These are phyloP conservation scores for Arabidopsis arenosa DNA, from an alignment of 345 rosid species.

Conservation along the genomic window DNA sequence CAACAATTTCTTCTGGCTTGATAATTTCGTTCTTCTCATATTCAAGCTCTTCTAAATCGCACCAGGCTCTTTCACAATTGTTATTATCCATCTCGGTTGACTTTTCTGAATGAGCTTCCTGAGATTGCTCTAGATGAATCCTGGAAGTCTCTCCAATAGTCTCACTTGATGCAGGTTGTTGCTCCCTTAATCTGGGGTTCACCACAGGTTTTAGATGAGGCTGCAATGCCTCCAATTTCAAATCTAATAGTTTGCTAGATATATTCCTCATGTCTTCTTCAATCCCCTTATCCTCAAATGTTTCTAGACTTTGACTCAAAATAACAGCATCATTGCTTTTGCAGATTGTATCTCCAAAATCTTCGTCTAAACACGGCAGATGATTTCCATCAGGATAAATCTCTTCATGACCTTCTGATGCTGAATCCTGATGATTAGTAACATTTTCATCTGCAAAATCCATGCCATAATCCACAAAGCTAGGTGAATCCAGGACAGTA, in stretches of 20 bases:
- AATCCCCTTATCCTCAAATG: conserved; percentile 33
- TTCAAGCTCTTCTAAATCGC: conserved; percentile 24
- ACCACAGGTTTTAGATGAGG: conserved; percentile 22
- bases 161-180: conserved; percentile 33
- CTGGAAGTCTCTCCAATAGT: conserved; percentile 11
- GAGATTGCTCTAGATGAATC: conserved; percentile 33
- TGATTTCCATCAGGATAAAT: conserved; percentile 23
- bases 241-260: conserved; percentile 17
- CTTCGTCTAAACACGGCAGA: conserved; percentile 28
- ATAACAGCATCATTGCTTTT: conserved; percentile 41
- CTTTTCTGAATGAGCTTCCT: conserved; percentile 32
- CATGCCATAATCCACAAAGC: conserved; percentile 12
- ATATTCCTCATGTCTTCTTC: conserved; percentile 31
- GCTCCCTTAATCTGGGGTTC: conserved; percentile 18
- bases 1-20: conserved; percentile 7
- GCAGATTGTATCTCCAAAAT: conserved; percentile 24
- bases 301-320: conserved; percentile 33
- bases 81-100: conserved; percentile 7
- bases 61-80: neutral
- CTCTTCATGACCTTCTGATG: conserved; percentile 38
- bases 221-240: conserved; percentile 17
- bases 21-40: conserved; percentile 21
- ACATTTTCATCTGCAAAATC: conserved; percentile 30
- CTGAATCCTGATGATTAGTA: conserved; percentile 37
- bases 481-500: conserved; percentile 44